Evolutionary conservation across 2,329 filamentous ascomycete species (phyloP), one percentile per base, ranked within the genome.

Genomic region (Pestalotiopsis sp.): DNA sequence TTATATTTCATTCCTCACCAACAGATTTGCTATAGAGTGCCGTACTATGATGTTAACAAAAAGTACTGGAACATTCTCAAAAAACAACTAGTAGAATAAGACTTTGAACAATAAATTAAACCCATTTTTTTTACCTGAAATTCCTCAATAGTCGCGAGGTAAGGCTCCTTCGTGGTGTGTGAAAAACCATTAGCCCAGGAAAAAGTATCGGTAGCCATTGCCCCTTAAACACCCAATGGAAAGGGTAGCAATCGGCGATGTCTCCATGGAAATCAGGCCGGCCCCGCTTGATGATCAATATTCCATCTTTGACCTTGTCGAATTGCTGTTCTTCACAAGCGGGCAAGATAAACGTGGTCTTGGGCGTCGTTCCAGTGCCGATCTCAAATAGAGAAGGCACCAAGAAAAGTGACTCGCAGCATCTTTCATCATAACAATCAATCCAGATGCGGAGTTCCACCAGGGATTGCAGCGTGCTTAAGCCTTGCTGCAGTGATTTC

Each of bases 301-400:
- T 31, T 6, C 20, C 56, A 27, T 27, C 56, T 20, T 59, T 59
- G 56, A 27, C 14, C 56, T 59, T 12, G 56, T 59, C 56, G 20
- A 59, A 59, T 20, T 59, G 20, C n/a, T 59, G 56, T 59, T 59
- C 56, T 59, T 59, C 20, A 23, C 56, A 23, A 20, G 56, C 27
- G 56, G 56, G 20, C 27, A 59, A 59, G n/a, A 59, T 59, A 59
- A 59, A 59, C n/a, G 56, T 59, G 56, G 56, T 59, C 56, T 59
- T 59, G 27, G 56, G 56, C 56, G n/a, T 25, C 20, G 56, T 59
- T 59, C 27, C 56, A 23, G 56, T 27, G 56, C 56, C 56, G 14
- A 59, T 11, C 27, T 59, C 56, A 59, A 59, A 59, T 13, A 59
- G 5, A 59, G 56, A 59, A 59, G 56, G 56, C 56, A 59, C 56